Percentiles rank a stretch among this genome's conserved stretches.
These are phyloP conservation scores for Fusarium beomiforme DNA, from an alignment of 2,329 filamentous ascomycete species.

Conservation along the genomic window DNA sequence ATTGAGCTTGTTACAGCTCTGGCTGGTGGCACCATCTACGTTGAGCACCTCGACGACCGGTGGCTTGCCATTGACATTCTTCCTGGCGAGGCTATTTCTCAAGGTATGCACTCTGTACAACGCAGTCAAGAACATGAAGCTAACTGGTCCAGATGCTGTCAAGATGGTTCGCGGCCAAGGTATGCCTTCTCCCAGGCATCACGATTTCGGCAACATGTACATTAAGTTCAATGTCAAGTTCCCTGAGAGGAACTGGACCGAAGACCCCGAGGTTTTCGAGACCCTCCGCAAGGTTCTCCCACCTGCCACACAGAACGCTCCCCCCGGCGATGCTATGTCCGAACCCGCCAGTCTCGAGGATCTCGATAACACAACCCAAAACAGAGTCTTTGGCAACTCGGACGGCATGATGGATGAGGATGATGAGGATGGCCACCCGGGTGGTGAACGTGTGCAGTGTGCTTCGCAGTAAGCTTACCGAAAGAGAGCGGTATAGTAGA, in stretches of 20 bases:
- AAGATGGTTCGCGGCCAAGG: slow-evolving; percentile 97
- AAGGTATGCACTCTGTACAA: slow-evolving; percentile 68
- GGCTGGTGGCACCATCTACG: slow-evolving; percentile 87
- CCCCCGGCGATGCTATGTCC: slow-evolving; percentile 87
- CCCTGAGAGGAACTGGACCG: slow-evolving; percentile 79
- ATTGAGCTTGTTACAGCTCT: slow-evolving; percentile 96
- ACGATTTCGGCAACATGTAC: slow-evolving; percentile 95
- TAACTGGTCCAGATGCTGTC: slow-evolving; percentile 72
- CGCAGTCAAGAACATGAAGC: slow-evolving; percentile 7
- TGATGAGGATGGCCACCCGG: slow-evolving; percentile 78
- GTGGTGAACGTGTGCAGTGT: slow-evolving; percentile 85
- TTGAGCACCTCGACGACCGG: slow-evolving; percentile 97
- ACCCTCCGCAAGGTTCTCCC: slow-evolving; percentile 88
- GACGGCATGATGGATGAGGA: slow-evolving; percentile 74
- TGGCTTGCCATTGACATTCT: slow-evolving; percentile 95
- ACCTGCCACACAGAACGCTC: slow-evolving; percentile 68
- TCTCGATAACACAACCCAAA: slow-evolving; percentile 73
- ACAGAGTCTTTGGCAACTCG: slow-evolving; percentile 73
- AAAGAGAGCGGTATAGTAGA: slow-evolving; percentile 24
- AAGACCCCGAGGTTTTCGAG: slow-evolving; percentile 76
- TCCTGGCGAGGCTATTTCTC: slow-evolving; percentile 93
- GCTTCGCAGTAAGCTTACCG: slow-evolving; percentile 77
- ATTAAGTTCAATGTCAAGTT: slow-evolving; percentile 99
- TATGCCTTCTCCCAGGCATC: slow-evolving; percentile 96
- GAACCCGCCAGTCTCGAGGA: slow-evolving; percentile 91